Conservation (phyloP, 352 stramenopile genomes). For the Pythium aquatile region DNA sequence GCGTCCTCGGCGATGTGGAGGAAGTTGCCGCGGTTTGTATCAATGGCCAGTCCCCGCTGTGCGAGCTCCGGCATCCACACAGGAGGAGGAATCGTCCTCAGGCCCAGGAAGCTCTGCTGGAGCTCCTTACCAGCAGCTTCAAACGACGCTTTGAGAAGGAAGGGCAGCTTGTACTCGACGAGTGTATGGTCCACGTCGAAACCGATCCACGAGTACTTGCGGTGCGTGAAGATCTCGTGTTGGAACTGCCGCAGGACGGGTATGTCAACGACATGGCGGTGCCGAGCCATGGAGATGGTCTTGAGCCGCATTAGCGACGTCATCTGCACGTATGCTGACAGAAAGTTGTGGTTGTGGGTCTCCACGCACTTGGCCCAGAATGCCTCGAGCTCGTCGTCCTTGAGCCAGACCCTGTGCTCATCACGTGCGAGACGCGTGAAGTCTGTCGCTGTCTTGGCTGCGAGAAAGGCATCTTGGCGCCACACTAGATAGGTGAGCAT, state of each 20-base stretch:
- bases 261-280: conserved; percentile 25
- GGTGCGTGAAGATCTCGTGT: conserved; percentile 35
- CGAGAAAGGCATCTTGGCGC: conserved; percentile 34
- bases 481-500: conserved; percentile 41
- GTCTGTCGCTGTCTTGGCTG: conserved; percentile 22
- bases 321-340: conserved; percentile 33
- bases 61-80: conserved; percentile 42
- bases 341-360: conserved; percentile 38
- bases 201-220: conserved; percentile 51
- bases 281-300: conserved; percentile 32
- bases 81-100: conserved; percentile 29
- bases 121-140: conserved; percentile 40
- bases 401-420: conserved; percentile 34
- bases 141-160: conserved; percentile 44
- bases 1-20: conserved; percentile 44
- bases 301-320: conserved; percentile 39
- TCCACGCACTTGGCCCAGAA: conserved; percentile 45
- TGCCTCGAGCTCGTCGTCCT: conserved; percentile 38
- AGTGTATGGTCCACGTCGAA: conserved; percentile 61
- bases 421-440: conserved; percentile 31
- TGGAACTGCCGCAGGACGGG: conserved; percentile 33
- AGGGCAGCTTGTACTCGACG: conserved; percentile 45
- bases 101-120: conserved; percentile 40
- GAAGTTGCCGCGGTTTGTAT: conserved; percentile 46
- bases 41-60: conserved; percentile 42